Conservation (phyloP, 2,329 filamentous ascomycete genomes). For the Scytalidium sp. region DNA sequence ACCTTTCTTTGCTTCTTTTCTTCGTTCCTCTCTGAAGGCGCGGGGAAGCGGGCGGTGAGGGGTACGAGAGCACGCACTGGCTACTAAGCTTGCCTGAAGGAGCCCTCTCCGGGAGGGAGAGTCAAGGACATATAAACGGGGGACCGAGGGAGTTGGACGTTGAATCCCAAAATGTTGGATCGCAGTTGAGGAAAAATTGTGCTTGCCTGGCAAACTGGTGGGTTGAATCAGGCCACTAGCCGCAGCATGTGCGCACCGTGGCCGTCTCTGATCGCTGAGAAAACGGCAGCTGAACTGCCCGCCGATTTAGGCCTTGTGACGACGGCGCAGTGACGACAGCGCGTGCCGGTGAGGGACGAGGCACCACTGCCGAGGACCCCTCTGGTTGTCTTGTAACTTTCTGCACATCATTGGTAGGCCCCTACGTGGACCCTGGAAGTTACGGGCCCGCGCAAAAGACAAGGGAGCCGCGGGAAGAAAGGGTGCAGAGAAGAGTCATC, state of each 20-base stretch:
- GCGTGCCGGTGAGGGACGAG: no score
- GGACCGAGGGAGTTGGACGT: not conserved
- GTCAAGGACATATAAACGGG: slow-evolving; percentile 17
- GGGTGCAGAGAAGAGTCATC: no score
- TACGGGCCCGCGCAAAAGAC: no score
- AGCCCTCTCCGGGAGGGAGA: slow-evolving; percentile 26
- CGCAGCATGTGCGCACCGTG: no score
- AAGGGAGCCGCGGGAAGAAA: no score
- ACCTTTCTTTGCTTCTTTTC: not conserved
- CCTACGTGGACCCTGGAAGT: no score
- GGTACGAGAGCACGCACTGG: not conserved
- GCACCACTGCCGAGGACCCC: not conserved
- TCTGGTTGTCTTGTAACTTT: not conserved
- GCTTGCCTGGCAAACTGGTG: not conserved
- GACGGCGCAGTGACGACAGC: no score
- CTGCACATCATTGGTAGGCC: not conserved
- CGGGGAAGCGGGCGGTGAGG: not conserved
- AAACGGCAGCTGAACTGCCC: no score
- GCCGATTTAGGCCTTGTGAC: no score
- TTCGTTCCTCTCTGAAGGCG: no score
- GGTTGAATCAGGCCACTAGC: not conserved
- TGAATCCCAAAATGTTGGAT: not conserved
- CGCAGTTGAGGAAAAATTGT: not conserved
- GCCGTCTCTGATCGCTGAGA: no score
- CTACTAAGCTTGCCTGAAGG: slow-evolving; percentile 1